A percentile compares a stretch with the other conserved stretches of the same genome.
phyloP scores from a whole-genome alignment of 768 basidiomycete species.

The Amanita muscaria region DNA sequence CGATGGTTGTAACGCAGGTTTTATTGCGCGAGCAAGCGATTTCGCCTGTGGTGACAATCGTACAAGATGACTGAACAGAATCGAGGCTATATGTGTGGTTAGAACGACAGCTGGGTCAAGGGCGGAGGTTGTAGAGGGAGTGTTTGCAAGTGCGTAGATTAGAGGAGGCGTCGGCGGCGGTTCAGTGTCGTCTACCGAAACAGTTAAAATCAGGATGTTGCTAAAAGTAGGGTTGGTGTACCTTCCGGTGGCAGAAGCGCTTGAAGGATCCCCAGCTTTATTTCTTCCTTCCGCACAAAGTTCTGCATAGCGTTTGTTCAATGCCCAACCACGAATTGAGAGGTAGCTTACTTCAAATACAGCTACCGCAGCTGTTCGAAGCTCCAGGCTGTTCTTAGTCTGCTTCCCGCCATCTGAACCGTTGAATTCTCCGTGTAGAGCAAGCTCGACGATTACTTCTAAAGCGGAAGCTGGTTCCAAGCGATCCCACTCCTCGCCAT shows the following conservation, averaged over 20 bases:
- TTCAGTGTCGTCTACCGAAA: constrained; percentile 22
- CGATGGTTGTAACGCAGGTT: constrained; percentile 35
- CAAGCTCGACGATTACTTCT: constrained; percentile 73
- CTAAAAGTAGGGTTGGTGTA: constrained; percentile 7
- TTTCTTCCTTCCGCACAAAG: constrained; percentile 67
- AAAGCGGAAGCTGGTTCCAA: constrained; percentile 74
- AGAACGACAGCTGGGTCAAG: constrained; percentile 48
- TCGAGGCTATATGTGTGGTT: constrained; percentile 63
- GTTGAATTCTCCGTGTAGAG: constrained; percentile 83
- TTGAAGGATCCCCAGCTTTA: constrained; percentile 58
- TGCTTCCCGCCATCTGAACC: constrained; percentile 52
- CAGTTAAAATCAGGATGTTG: not conserved
- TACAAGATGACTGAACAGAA: constrained; percentile 76
- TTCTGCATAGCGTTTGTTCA: constrained; percentile 35
- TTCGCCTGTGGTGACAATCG: constrained; percentile 60
- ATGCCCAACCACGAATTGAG: not conserved
- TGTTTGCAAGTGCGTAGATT: constrained; percentile 54
- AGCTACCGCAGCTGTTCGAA: constrained; percentile 66
- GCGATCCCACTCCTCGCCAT: constrained; percentile 91
- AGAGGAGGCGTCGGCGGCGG: constrained; percentile 53
- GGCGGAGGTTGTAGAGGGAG: constrained; percentile 44
- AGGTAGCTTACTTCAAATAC: constrained; percentile 66
- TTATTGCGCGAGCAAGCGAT: constrained; percentile 51
- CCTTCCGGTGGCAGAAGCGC: constrained; percentile 62
- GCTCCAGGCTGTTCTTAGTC: constrained; percentile 57